Percentiles rank a stretch among this genome's conserved stretches.
Evolutionary conservation across 768 basidiomycete genomes (phyloP).

Genomic region (Pluteus cervinus): DNA sequence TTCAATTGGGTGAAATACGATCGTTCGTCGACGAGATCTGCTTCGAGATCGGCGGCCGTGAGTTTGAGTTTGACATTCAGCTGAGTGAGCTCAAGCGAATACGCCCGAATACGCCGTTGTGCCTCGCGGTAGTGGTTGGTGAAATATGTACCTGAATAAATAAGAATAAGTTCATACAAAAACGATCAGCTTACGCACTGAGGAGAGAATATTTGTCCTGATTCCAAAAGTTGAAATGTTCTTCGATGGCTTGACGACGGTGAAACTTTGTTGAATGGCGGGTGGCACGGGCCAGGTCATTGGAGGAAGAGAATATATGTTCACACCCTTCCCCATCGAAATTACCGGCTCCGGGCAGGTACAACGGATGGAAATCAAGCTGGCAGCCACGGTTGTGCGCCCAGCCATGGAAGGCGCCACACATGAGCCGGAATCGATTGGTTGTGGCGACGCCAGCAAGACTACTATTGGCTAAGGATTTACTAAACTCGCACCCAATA

Average conservation of each 20-base stretch:
- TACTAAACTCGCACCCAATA: constrained; percentile 1
- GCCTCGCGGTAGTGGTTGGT: constrained; percentile 3
- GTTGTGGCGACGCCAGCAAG: background rate
- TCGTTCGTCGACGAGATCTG: background rate
- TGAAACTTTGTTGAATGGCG: constrained; percentile 7
- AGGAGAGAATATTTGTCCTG: constrained; percentile 8
- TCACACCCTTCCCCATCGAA: constrained; percentile 12
- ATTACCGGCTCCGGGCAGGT: constrained; percentile 6
- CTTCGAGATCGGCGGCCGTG: background rate
- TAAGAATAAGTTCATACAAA: background rate
- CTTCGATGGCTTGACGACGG: constrained; percentile 8
- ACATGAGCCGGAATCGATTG: background rate
- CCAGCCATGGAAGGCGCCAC: constrained; percentile 7
- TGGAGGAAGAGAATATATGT: constrained; percentile 8
- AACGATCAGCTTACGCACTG: constrained; percentile 1
- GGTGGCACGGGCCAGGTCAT: constrained; percentile 6
- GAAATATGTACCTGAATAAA: constrained; percentile 4
- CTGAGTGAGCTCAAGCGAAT: background rate
- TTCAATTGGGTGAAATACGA: constrained; percentile 2
- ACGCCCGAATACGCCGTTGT: background rate
- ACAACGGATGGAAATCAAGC: constrained; percentile 5
- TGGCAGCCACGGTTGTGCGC: constrained; percentile 9
- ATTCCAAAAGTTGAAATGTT: constrained; percentile 8
- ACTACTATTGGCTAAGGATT: background rate
- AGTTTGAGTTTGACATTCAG: background rate